Conservation (phyloP, 2,329 filamentous ascomycete species). For the Alternaria metachromatica region DNA sequence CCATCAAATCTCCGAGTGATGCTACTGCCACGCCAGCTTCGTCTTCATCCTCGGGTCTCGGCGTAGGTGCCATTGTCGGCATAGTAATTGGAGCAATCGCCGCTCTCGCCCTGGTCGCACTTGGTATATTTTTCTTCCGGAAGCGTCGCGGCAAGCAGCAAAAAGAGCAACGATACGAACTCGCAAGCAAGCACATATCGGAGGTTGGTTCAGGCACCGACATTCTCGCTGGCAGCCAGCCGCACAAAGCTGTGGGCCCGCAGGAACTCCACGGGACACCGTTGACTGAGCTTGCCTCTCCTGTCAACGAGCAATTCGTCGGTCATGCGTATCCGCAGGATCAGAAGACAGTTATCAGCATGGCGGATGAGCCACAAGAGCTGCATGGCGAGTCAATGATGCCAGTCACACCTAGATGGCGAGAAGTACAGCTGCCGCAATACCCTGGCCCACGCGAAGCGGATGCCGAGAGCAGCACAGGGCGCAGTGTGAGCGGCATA, state of each 20-base stretch:
- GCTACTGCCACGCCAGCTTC: background rate
- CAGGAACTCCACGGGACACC: conserved; percentile 37
- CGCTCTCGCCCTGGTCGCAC: conserved; percentile 24
- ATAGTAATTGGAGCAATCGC: conserved; percentile 36
- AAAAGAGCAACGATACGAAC: conserved; percentile 25
- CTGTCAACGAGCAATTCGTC: conserved; percentile 7
- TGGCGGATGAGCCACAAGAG: conserved; percentile 35
- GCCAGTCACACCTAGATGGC: conserved; percentile 29
- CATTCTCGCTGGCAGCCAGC: conserved; percentile 1
- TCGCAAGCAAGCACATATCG: conserved; percentile 28
- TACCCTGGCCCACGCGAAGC: conserved; percentile 24
- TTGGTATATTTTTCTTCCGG: conserved; percentile 31
- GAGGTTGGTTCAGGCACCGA: conserved; percentile 20
- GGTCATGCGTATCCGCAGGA: conserved; percentile 21
- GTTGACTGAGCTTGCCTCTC: conserved; percentile 31
- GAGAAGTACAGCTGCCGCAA: conserved; percentile 26
- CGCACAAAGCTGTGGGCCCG: conserved; percentile 20
- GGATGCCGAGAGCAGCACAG: conserved; percentile 25
- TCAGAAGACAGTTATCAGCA: conserved; percentile 26
- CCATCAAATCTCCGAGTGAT: conserved; percentile 25
- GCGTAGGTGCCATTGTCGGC: conserved; percentile 41
- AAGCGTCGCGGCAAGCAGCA: conserved; percentile 18
- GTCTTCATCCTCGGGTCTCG: conserved; percentile 18
- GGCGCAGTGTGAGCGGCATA: conserved; percentile 27
- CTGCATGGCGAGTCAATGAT: conserved; percentile 28